phyloP scores from a whole-genome alignment of 78 protist genomes.

The Protostelium mycophagum region DNA sequence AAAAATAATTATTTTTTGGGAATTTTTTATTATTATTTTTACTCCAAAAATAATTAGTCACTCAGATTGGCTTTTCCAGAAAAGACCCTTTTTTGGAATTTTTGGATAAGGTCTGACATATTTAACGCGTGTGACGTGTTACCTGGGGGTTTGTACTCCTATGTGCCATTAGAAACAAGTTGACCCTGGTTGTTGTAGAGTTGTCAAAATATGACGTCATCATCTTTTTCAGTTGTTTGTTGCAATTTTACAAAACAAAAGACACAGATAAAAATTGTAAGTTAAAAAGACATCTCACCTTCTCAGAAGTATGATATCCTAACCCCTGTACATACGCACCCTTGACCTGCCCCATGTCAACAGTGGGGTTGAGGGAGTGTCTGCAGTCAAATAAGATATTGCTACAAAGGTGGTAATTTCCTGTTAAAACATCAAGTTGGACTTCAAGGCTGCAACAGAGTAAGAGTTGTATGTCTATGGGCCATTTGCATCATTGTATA shows the following conservation, averaged over 20 bases:
- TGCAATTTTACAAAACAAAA: too few species aligned
- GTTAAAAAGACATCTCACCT: too few species aligned
- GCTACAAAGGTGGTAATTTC: conserved; percentile 71
- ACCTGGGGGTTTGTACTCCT: conserved; percentile 44
- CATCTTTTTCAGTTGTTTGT: too few species aligned
- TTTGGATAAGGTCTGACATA: background rate
- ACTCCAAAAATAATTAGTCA: too few species aligned
- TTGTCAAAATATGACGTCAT: too few species aligned
- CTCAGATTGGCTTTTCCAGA: too few species aligned
- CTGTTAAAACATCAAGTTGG: conserved; percentile 80
- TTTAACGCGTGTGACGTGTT: background rate
- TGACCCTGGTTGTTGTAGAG: conserved; percentile 21
- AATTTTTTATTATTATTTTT: too few species aligned
- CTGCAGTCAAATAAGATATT: conserved; percentile 94
- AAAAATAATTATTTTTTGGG: too few species aligned
- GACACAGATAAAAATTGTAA: too few species aligned
- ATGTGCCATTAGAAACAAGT: conserved; percentile 65
- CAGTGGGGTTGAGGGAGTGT: conserved; percentile 82
- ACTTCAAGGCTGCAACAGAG: conserved; percentile 66
- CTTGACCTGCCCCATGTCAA: conserved; percentile 89
- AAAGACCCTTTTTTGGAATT: too few species aligned
- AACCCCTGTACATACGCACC: conserved; percentile 90
- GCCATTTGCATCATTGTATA: background rate
- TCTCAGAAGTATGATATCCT: conserved; percentile 88
- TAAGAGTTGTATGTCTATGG: background rate